These are phyloP conservation scores for Clonostachys rhizophaga DNA, from an alignment of 2,329 filamentous ascomycete species.

Conservation along the genomic window DNA sequence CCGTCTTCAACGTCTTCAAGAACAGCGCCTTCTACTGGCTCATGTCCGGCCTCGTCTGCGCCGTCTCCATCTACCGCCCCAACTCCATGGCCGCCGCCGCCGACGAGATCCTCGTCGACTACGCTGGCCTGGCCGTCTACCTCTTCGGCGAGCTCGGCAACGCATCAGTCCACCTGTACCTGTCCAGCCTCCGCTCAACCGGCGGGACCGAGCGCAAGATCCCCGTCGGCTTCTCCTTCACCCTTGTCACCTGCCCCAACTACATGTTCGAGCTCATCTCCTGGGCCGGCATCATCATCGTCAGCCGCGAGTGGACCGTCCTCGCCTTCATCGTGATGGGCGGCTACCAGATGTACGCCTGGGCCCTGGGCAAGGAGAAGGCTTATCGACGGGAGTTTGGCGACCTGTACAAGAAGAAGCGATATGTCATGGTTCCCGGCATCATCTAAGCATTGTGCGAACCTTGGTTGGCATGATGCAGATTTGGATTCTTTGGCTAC, in stretches of 20 bases:
- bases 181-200: constrained; percentile 70
- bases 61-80: constrained; percentile 81
- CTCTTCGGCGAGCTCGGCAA: constrained; percentile 77
- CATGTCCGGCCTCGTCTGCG: constrained; percentile 73
- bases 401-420: constrained; percentile 94
- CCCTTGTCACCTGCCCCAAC: constrained; percentile 89
- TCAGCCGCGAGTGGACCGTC: constrained; percentile 76
- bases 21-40: constrained; percentile 96
- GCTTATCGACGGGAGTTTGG: constrained; percentile 88
- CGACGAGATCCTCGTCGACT: constrained; percentile 47
- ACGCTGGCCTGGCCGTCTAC: constrained; percentile 67
- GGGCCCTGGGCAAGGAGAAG: constrained; percentile 90
- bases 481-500: not conserved
- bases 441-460: constrained; percentile 48
- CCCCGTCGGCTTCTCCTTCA: constrained; percentile 79
- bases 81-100: constrained; percentile 59
- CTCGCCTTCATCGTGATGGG: constrained; percentile 72
- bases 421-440: constrained; percentile 75
- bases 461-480: not conserved
- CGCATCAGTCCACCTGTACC: constrained; percentile 71
- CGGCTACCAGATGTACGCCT: constrained; percentile 73
- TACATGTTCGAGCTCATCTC: constrained; percentile 90
- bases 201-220: constrained; percentile 87
- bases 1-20: constrained; percentile 83
- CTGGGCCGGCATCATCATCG: constrained; percentile 78